Evolutionary conservation across 257 asterid genomes (phyloP).

Genomic region (Solanum acaule): DNA sequence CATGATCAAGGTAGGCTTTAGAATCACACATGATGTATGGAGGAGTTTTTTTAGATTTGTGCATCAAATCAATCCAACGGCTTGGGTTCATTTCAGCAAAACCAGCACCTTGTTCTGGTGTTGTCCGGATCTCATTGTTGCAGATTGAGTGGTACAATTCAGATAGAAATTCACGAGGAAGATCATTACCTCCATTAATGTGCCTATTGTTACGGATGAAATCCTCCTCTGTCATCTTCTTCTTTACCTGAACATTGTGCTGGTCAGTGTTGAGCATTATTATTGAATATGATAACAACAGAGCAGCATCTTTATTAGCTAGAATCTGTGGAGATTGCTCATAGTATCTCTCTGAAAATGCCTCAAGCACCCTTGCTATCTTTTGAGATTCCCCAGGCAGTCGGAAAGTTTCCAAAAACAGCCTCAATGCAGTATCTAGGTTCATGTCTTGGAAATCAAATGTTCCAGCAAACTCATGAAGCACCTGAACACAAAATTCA

Average conservation of each 20-base stretch:
- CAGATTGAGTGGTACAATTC: conserved; percentile 83
- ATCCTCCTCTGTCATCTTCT: conserved; percentile 97
- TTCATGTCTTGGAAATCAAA: conserved; percentile 96
- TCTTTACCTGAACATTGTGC: conserved; percentile 89
- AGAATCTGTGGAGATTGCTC: conserved; percentile 84
- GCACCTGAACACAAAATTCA: conserved; percentile 95
- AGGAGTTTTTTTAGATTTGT: conserved; percentile 67
- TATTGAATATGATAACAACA: conserved; percentile 78
- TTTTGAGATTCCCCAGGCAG: conserved; percentile 98
- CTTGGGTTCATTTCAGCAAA: conserved; percentile 93
- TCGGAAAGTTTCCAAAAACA: conserved; percentile 87
- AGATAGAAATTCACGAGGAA: conserved; percentile 80
- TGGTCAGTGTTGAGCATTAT: conserved; percentile 96
- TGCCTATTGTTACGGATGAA: conserved; percentile 85
- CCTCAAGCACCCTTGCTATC: conserved; percentile 97
- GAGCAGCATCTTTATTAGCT: conserved; percentile 93
- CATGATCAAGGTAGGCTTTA: conserved; percentile 84
- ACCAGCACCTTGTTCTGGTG: conserved; percentile 88
- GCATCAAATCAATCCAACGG: conserved; percentile 95
- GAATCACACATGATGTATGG: conserved; percentile 75
- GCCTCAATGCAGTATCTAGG: conserved; percentile 84
- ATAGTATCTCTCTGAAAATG: conserved; percentile 89
- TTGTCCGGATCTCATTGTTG: conserved; percentile 92
- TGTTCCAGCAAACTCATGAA: conserved; percentile 88
- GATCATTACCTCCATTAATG: conserved; percentile 87